Percentiles rank a stretch among this genome's conserved stretches.
These are phyloP conservation scores for Blumeria hordei DNA, from an alignment of 2,329 filamentous ascomycete species.

Conservation along the genomic window DNA sequence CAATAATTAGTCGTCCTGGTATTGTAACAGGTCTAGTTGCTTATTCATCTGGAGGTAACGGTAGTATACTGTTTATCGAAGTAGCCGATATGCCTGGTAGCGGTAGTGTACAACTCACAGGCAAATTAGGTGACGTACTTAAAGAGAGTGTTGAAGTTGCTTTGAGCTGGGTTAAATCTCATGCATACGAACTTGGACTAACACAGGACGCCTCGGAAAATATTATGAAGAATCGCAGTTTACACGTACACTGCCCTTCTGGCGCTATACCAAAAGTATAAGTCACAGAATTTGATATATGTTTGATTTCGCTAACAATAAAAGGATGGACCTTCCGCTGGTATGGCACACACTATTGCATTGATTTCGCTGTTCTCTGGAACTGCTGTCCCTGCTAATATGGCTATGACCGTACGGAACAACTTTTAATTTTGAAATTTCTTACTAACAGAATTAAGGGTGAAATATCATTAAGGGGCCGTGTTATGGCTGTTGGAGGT, in stretches of 20 bases:
- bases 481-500: conserved; percentile 81
- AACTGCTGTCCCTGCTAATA: conserved; percentile 64
- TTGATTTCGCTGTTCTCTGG: conserved; percentile 75
- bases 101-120: conserved; percentile 80
- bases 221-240: conserved; percentile 83
- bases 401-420: conserved; percentile 68
- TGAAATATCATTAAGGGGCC: conserved; percentile 57
- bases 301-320: not conserved
- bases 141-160: conserved; percentile 96
- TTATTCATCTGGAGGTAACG: conserved; percentile 78
- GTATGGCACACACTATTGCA: conserved; percentile 81
- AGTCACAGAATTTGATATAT: conserved; percentile 18
- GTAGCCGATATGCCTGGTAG: conserved; percentile 90
- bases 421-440: not conserved
- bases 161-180: conserved; percentile 87
- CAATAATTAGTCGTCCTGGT: conserved; percentile 39
- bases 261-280: conserved; percentile 87
- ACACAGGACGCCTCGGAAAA: conserved; percentile 62
- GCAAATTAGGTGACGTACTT: conserved; percentile 85
- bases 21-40: conserved; percentile 92
- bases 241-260: conserved; percentile 89
- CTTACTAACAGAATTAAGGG: conserved; percentile 15
- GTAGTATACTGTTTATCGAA: conserved; percentile 94
- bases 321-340: conserved; percentile 65
- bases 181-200: conserved; percentile 74